Percentiles rank a stretch among this genome's conserved stretches.
Conservation (phyloP, 495 filamentous ascomycete genomes). For the Talaromyces stipitatus region DNA sequence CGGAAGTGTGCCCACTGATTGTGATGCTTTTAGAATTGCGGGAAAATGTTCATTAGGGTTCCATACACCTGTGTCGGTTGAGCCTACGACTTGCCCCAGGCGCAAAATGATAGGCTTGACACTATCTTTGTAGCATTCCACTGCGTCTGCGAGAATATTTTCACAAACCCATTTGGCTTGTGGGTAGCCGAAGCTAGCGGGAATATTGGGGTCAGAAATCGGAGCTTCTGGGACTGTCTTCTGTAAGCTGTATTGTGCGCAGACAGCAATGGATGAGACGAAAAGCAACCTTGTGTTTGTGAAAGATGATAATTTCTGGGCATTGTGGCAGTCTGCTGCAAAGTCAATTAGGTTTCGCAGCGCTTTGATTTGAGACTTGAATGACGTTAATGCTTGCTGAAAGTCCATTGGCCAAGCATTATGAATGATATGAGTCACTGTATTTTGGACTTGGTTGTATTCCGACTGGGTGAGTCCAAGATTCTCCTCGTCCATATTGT, state of each 20-base stretch:
- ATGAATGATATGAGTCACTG: conserved; percentile 45
- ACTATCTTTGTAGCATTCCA: background rate
- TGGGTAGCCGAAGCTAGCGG: conserved; percentile 30
- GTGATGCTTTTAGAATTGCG: conserved; percentile 28
- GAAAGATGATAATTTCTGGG: conserved; percentile 30
- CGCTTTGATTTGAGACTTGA: conserved; percentile 38
- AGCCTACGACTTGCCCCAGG: conserved; percentile 43
- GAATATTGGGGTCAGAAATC: conserved; percentile 2
- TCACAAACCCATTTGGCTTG: conserved; percentile 44
- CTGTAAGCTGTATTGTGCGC: too few relatives aligned
- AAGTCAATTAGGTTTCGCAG: conserved; percentile 35
- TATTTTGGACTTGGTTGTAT: conserved; percentile 25
- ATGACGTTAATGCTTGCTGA: conserved; percentile 28
- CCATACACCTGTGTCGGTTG: conserved; percentile 44
- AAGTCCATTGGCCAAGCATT: conserved; percentile 49
- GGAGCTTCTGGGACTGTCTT: conserved; percentile 10
- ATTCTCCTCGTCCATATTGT: too few relatives aligned
- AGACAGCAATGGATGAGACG: too few relatives aligned
- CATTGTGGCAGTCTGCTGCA: conserved; percentile 18
- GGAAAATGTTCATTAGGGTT: conserved; percentile 43
- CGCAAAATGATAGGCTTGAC: conserved; percentile 24
- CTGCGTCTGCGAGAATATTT: conserved; percentile 27
- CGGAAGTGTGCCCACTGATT: conserved; percentile 29
- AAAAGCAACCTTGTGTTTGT: conserved; percentile 33
- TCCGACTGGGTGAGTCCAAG: conserved; percentile 32